Evolutionary conservation across 192 early-diverging fungal genomes (phyloP), one percentile per base, ranked within the genome.

Genomic region (Rhizophagus sp.): DNA sequence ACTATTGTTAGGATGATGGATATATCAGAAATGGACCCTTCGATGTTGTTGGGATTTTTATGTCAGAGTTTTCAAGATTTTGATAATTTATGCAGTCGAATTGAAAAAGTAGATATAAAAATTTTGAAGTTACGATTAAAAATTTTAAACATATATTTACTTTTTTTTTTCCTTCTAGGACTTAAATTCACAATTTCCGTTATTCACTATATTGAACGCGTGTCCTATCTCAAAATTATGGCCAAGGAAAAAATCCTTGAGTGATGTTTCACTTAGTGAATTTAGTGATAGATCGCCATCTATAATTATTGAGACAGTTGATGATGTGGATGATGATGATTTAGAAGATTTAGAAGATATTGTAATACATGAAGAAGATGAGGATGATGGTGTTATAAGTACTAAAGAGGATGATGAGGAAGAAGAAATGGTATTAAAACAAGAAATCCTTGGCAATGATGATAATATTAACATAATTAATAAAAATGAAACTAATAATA

Each of bases 31-130:
- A 33, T 86, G 79, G 85, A 86, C 47, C 85, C 85, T 2, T 86
- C 85, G 0, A 86, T 86, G 85, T 72, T 86, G 78, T 76, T 86
- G n/a, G 85, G 82, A 13, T 86, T 86, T 57, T 70, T 86, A 34
- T 83, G 81, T 67, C 81, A 68, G 22, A 83, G 79, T 1, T 24
- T n/a, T 39, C 62, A 76, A 8, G 85, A 86, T 44, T 69, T 86
- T 57, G 34, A 63, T 22, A 67, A 85, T 41, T 62, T 84, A n/a
- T 61, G 63, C 6, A 33, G 25, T 12, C 74, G 83, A 80, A 50
- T 82, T 41, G 78, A 80, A 34, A 62, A 34, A 62, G 74, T 76
- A 76, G 66, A 41, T 27, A n/a, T 61, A 15, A 62, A 47, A 25
- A 22, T 5, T 76, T 17, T 65, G 2, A 44, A 25, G n/a, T 17